Conservation (phyloP, 2,329 filamentous ascomycete genomes). For the Rhynchosporium agropyri region DNA sequence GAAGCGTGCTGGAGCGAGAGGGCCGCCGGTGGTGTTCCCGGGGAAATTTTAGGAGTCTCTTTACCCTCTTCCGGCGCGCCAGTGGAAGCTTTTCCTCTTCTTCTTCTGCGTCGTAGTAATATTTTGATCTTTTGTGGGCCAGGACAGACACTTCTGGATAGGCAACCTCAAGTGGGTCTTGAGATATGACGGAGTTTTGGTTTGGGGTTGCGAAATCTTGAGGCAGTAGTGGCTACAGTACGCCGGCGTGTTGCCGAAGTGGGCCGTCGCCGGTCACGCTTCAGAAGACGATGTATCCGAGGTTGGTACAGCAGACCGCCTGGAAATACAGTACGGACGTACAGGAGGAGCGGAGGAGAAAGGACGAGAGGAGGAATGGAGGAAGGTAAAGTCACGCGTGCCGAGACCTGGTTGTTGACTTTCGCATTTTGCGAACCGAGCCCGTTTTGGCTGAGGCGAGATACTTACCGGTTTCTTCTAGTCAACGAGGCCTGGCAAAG, state of each 20-base stretch:
- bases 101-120: neutral
- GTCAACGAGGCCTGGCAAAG: no score
- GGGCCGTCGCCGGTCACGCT: slow-evolving; percentile 6
- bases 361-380: no score
- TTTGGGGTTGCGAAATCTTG: neutral
- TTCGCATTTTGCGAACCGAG: no score
- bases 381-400: no score
- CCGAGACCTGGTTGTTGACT: neutral
- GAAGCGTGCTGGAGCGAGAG: neutral
- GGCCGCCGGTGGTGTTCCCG: slow-evolving; percentile 5
- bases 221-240: slow-evolving; percentile 6
- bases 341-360: no score
- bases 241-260: slow-evolving; percentile 14
- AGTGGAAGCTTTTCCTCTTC: neutral
- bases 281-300: slow-evolving; percentile 2
- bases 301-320: slow-evolving; percentile 1
- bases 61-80: neutral
- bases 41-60: slow-evolving; percentile 11
- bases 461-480: no score
- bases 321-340: no score
- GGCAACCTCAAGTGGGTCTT: neutral
- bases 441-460: no score
- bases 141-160: neutral
- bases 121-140: slow-evolving; percentile 1
- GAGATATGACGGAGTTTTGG: neutral